A percentile compares a stretch with the other conserved stretches of the same genome.
Conservation (phyloP, 257 asterid genomes). For the Asclepias syriaca region DNA sequence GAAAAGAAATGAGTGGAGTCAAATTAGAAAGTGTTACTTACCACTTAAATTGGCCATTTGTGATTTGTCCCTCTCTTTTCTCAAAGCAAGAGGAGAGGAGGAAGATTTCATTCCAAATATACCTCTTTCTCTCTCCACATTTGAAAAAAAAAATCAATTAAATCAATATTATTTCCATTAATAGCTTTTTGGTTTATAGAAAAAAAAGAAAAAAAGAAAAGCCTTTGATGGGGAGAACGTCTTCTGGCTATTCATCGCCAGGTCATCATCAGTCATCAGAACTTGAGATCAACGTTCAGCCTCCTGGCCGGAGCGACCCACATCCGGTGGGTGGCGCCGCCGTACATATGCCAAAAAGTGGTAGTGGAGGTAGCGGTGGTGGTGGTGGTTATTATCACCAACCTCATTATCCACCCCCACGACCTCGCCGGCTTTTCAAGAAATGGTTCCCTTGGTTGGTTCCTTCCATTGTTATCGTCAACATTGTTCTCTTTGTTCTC, state of each 20-base stretch:
- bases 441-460: slow-evolving; percentile 86
- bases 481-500: slow-evolving; percentile 42
- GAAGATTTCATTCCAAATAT: neutral
- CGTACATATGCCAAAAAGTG: neutral
- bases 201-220: neutral
- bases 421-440: slow-evolving; percentile 29
- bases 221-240: slow-evolving; percentile 6
- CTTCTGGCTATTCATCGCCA: neutral
- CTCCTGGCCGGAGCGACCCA: slow-evolving; percentile 3
- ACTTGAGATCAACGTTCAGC: slow-evolving; percentile 8
- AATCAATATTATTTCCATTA: slow-evolving; percentile 5
- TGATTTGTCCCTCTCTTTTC: neutral
- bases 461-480: slow-evolving; percentile 51
- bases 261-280: neutral
- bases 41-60: neutral
- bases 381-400: neutral
- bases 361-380: neutral
- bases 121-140: neutral
- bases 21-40: neutral
- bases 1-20: neutral
- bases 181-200: slow-evolving; percentile 1
- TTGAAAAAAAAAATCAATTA: neutral
- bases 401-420: slow-evolving; percentile 19
- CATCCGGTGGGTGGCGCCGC: slow-evolving; percentile 3
- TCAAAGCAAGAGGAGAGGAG: neutral